These are phyloP conservation scores for Penicillium egyptiacum DNA, from an alignment of 495 filamentous ascomycete species.

Conservation along the genomic window DNA sequence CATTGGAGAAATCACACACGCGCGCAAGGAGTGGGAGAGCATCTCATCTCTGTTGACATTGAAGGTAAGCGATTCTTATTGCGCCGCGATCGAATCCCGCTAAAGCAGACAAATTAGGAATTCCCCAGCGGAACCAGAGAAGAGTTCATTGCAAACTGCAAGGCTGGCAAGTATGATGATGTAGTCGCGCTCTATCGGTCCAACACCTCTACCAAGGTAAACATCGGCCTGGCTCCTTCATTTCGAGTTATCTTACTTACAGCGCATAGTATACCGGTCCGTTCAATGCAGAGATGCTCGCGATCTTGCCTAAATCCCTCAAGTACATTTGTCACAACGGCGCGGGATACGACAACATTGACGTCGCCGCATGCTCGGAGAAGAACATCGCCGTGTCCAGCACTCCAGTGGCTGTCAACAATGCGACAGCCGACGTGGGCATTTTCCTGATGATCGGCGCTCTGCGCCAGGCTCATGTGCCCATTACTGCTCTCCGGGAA, in stretches of 20 bases:
- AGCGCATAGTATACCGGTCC: conserved; percentile 54
- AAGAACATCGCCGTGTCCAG: conserved; percentile 64
- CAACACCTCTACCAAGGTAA: conserved; percentile 57
- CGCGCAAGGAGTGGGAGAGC: conserved; percentile 57
- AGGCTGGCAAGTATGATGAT: conserved; percentile 55
- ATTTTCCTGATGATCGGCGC: conserved; percentile 73
- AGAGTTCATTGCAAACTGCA: conserved; percentile 54
- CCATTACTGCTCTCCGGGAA: conserved; percentile 58
- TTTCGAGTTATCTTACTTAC: conserved; percentile 1
- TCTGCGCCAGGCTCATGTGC: conserved; percentile 63
- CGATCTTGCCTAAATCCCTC: conserved; percentile 61
- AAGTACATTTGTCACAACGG: conserved; percentile 85
- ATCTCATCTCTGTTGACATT: conserved; percentile 52
- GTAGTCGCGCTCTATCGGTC: conserved; percentile 60
- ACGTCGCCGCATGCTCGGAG: conserved; percentile 65
- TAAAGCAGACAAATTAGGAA: conserved; percentile 41
- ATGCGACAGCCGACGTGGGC: conserved; percentile 69
- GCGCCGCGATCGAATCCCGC: background rate
- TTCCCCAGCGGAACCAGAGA: conserved; percentile 52
- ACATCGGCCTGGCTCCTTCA: background rate
- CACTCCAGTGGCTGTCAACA: conserved; percentile 66
- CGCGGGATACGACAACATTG: conserved; percentile 82
- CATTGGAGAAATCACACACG: conserved; percentile 55
- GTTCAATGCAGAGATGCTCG: conserved; percentile 59
- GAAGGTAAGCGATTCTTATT: conserved; percentile 41